Conservation (phyloP, 768 basidiomycete genomes). For the Cyathus striatus region DNA sequence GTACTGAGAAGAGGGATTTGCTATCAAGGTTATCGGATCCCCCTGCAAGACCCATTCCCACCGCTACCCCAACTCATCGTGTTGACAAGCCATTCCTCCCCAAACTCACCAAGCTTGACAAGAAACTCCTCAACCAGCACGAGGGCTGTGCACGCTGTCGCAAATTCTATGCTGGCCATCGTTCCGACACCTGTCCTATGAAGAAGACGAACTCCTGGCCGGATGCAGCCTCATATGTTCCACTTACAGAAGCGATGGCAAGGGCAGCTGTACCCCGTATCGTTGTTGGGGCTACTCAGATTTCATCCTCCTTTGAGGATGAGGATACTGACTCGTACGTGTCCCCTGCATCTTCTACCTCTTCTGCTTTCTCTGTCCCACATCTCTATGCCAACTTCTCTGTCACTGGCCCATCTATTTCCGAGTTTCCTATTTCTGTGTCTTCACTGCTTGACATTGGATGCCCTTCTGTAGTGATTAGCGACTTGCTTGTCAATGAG, state of each 20-base stretch:
- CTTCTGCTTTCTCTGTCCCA: background rate
- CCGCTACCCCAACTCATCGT: too few relatives aligned
- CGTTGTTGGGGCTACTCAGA: background rate
- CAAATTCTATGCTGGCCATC: conserved; percentile 1
- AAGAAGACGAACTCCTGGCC: background rate
- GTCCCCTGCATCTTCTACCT: too few relatives aligned
- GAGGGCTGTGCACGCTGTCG: background rate
- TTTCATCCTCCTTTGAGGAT: background rate
- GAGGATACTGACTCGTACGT: too few relatives aligned
- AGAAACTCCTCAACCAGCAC: background rate
- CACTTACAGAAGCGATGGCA: background rate
- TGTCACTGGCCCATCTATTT: background rate
- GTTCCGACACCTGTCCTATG: background rate
- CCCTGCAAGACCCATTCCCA: too few relatives aligned
- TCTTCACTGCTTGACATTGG: conserved; percentile 7
- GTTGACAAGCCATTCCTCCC: background rate
- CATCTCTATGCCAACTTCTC: background rate
- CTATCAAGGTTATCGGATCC: too few relatives aligned
- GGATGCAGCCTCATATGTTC: background rate
- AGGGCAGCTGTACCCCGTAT: background rate
- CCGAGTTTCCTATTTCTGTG: conserved; percentile 1
- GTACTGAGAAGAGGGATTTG: too few relatives aligned
- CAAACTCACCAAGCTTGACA: background rate
- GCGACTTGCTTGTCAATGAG: conserved; percentile 2
- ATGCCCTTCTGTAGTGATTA: conserved; percentile 10